These are phyloP conservation scores for Salix koriyanagi DNA, from an alignment of 345 rosid genomes.

Conservation along the genomic window DNA sequence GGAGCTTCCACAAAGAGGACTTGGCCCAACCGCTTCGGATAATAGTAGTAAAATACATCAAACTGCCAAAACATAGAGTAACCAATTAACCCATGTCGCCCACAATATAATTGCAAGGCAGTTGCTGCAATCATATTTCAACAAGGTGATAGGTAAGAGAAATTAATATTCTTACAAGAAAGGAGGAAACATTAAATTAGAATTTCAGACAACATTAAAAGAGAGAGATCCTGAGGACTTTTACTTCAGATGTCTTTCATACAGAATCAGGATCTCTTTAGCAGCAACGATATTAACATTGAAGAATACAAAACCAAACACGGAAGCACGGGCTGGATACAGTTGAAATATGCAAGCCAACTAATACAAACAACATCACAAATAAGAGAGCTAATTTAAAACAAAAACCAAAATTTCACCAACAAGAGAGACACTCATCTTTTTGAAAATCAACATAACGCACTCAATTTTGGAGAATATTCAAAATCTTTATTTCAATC, in stretches of 20 bases:
- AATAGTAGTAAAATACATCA: constrained; percentile 78
- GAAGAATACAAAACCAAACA: not conserved
- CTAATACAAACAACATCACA: not conserved
- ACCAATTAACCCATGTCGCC: constrained; percentile 8
- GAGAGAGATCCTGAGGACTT: not conserved
- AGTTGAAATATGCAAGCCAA: not conserved
- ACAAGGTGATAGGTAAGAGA: not conserved
- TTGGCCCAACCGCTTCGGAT: constrained; percentile 80
- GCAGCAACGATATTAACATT: not conserved
- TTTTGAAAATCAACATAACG: too few species aligned
- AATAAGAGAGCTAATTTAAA: not conserved
- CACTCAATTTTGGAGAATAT: too few species aligned
- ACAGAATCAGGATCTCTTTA: not conserved
- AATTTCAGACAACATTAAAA: not conserved
- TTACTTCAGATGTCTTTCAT: not conserved
- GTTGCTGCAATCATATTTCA: not conserved
- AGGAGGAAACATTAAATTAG: not conserved
- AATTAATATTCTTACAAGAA: not conserved
- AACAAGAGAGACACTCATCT: too few species aligned
- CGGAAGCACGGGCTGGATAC: not conserved
- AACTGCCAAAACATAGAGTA: constrained; percentile 46
- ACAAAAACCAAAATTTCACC: too few species aligned
- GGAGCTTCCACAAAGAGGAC: constrained; percentile 94
- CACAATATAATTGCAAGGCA: not conserved
- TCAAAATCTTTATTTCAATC: too few species aligned